Evolutionary conservation across 257 asterid species (phyloP).

Genomic region (Solanum tacnaense): DNA sequence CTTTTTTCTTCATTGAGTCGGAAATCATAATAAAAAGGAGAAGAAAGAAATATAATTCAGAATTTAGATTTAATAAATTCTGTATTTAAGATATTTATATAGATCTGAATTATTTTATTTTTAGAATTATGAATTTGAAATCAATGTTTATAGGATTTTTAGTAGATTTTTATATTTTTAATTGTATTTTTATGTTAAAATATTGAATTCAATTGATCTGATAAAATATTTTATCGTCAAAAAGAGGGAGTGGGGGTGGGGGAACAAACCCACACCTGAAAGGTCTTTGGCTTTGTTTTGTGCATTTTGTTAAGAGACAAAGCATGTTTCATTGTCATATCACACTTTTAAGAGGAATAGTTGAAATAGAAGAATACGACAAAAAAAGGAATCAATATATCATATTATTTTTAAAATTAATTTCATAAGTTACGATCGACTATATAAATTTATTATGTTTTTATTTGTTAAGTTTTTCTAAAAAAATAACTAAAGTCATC

Average conservation of each 20-base stretch:
- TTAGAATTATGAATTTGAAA: background rate
- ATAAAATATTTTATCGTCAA: background rate
- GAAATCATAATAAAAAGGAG: background rate
- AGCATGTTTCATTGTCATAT: background rate
- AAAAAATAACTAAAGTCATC: no score
- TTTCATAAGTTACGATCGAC: background rate
- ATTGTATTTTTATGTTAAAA: background rate
- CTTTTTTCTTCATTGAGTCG: background rate
- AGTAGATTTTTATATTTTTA: no score
- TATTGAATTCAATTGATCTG: background rate
- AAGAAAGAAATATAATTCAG: background rate
- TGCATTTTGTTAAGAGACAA: background rate
- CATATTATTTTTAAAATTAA: background rate
- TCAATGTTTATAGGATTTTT: background rate
- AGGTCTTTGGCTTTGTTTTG: background rate
- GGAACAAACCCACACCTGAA: background rate
- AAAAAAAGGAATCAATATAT: background rate
- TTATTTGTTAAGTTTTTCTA: no score
- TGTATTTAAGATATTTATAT: background rate
- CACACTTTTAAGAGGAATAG: background rate
- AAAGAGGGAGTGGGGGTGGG: background rate
- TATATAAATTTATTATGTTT: background rate
- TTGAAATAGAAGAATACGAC: background rate
- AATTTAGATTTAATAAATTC: background rate
- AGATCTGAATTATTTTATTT: background rate